Base-by-base conservation (phyloP, 306 rosid genomes). In the Ziziphus jujuba region DNA sequence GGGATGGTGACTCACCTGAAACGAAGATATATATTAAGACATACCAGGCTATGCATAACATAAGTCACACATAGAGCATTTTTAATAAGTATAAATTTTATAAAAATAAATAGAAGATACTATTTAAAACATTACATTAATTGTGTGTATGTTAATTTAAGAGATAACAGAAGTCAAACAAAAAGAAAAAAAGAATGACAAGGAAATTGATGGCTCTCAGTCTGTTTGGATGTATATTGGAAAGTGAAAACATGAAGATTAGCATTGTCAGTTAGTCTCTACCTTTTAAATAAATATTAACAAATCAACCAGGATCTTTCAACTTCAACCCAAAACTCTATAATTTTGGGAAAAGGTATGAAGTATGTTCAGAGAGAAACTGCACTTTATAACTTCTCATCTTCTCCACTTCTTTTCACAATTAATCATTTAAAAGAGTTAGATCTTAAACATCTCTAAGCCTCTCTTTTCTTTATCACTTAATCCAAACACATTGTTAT, bases 1-100 rank as follows among this genome's bases (percentile, higher is more conserved):
- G 69, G 96, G 98, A 79, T 92, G 98, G 82, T 92, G 98, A 78
- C 96, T 84, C 45, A 92, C 92, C 98, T 92, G 81, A 62, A 80
- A 77, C 9, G 24, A 20, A 45, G 38, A 31, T 34, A 43, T 35
- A 64, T 3, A 57, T 22, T 49, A 52, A 61, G 59, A 35, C 38
- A 66, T 56, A 35, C 17, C 23, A 25, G 23, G 7, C 21, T 47
- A 61, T 16, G 31, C 10, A 78, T 66, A 33, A 67, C 24, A 45
- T 43, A 52, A 64, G 52, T 17, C 53, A 61, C 36, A 61, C 5
- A 63, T 15, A 21, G 33, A 19, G 19, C 31, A 67, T 14, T 8
- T 49, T 69, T 52, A 40, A 14, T 3, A 3, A 13, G 0, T 56
- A 28, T 23, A 40, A 56, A 28, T 19, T n/a, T n/a, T 1, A 28